Conservation (phyloP, 257 asterid species). For the Forsythia viridissima region DNA sequence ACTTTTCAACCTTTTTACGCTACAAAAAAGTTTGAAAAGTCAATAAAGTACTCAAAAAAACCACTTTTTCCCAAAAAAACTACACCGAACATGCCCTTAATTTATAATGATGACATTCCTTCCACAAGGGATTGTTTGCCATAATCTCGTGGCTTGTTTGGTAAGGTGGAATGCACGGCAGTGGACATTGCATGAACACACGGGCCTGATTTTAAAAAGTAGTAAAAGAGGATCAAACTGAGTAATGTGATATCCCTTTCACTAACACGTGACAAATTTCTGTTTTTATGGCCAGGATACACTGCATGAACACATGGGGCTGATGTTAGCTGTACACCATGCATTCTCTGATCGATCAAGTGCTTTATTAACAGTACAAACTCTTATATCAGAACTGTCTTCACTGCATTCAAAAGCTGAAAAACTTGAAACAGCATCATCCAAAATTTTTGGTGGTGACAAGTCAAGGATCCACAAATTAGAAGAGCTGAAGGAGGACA, state of each 20-base stretch:
- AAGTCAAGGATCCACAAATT: constrained; percentile 68
- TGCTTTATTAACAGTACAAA: constrained; percentile 93
- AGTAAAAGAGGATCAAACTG: not conserved
- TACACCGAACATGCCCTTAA: not conserved
- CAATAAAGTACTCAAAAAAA: too few relatives aligned
- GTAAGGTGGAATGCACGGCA: not conserved
- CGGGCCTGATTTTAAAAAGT: not conserved
- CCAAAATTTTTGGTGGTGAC: constrained; percentile 82
- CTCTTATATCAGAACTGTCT: constrained; percentile 84
- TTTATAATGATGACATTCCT: not conserved
- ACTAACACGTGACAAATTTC: not conserved
- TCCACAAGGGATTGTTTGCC: not conserved
- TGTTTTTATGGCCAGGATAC: constrained; percentile 64
- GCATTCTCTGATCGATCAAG: constrained; percentile 94
- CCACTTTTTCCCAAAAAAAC: too few relatives aligned
- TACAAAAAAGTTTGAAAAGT: too few relatives aligned
- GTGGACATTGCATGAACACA: not conserved
- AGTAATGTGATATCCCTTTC: not conserved
- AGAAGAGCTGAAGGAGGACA: constrained; percentile 76
- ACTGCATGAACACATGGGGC: constrained; percentile 83
- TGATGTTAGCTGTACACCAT: constrained; percentile 75
- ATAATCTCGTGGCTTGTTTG: not conserved
- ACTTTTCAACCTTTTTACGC: too few relatives aligned
- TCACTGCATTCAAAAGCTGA: constrained; percentile 78
- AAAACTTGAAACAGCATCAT: constrained; percentile 77